These are phyloP conservation scores for Termitomyces sp. DNA, from an alignment of 768 basidiomycete genomes.

Conservation along the genomic window DNA sequence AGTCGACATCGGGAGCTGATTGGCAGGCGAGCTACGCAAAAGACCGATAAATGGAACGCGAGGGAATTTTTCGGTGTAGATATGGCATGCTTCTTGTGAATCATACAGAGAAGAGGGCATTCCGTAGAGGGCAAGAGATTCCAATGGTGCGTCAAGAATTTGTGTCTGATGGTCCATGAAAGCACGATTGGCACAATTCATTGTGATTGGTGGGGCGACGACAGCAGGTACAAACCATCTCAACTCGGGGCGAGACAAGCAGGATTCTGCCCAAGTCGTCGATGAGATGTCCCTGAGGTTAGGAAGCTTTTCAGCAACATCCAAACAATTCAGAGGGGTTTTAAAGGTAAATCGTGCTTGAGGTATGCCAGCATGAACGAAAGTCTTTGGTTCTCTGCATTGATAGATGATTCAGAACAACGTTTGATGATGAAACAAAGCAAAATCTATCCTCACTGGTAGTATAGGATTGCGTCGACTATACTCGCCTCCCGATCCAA, in stretches of 20 bases:
- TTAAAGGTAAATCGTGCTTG: slow-evolving; percentile 32
- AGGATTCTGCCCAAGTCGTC: slow-evolving; percentile 68
- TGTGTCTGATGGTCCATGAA: slow-evolving; percentile 71
- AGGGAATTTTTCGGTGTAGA: slow-evolving; percentile 50
- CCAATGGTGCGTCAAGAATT: slow-evolving; percentile 63
- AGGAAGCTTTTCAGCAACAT: slow-evolving; percentile 43
- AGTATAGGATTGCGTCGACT: slow-evolving; percentile 38
- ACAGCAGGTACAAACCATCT: slow-evolving; percentile 86
- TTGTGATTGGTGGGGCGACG: slow-evolving; percentile 78
- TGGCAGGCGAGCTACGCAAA: slow-evolving; percentile 55
- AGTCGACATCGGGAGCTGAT: slow-evolving; percentile 75
- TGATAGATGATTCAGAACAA: slow-evolving; percentile 3
- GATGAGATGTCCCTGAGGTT: slow-evolving; percentile 58
- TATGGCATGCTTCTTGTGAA: slow-evolving; percentile 44
- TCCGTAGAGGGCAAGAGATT: slow-evolving; percentile 80
- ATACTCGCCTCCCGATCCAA: slow-evolving; percentile 39
- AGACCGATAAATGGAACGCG: slow-evolving; percentile 66
- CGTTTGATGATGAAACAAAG: neutral
- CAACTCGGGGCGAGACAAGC: slow-evolving; percentile 73
- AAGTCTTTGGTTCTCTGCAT: slow-evolving; percentile 52
- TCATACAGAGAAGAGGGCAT: slow-evolving; percentile 67
- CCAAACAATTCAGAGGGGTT: slow-evolving; percentile 26
- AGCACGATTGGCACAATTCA: slow-evolving; percentile 71
- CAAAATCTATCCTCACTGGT: slow-evolving; percentile 31
- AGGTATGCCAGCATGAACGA: slow-evolving; percentile 30